Conservation (phyloP, 148 eudicot species). For the Chenopodium quinoa region DNA sequence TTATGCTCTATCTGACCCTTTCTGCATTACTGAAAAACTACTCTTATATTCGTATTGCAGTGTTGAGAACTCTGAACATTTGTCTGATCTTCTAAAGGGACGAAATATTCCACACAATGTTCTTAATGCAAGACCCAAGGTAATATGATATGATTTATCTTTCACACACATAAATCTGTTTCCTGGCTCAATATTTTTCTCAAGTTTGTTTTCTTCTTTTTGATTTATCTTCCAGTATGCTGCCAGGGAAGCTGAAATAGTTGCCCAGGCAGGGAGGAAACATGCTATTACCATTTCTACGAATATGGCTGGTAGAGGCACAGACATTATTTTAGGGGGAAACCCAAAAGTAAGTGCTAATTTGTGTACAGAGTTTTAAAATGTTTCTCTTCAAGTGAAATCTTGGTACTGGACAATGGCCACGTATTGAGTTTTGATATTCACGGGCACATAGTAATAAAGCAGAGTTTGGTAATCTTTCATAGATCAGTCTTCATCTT, state of each 20-base stretch:
- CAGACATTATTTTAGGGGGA: conserved; percentile 97
- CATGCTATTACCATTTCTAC: conserved; percentile 94
- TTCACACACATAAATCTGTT: background rate
- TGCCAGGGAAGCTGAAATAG: conserved; percentile 97
- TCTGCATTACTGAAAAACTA: conserved; percentile 2
- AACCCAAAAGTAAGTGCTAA: conserved; percentile 72
- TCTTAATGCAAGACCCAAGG: conserved; percentile 99
- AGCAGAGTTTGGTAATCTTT: background rate
- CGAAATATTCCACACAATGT: conserved; percentile 88
- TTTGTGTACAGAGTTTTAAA: background rate
- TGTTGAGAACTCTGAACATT: conserved; percentile 91
- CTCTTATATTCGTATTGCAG: conserved; percentile 50
- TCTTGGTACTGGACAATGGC: background rate
- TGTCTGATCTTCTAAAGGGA: conserved; percentile 66
- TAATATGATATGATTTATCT: conserved; percentile 27
- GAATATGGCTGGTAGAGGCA: conserved; percentile 99
- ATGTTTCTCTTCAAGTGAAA: background rate
- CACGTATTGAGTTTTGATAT: background rate
- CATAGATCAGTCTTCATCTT: background rate
- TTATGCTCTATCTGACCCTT: background rate
- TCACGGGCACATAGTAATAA: background rate
- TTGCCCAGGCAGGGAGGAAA: conserved; percentile 97
- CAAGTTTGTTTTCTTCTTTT: conserved; percentile 15
- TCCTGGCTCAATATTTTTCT: conserved; percentile 3
- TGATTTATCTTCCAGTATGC: conserved; percentile 62